Evolutionary conservation across 1,139 yeast genomes (phyloP).

Genomic region (Zygoascus sp.): DNA sequence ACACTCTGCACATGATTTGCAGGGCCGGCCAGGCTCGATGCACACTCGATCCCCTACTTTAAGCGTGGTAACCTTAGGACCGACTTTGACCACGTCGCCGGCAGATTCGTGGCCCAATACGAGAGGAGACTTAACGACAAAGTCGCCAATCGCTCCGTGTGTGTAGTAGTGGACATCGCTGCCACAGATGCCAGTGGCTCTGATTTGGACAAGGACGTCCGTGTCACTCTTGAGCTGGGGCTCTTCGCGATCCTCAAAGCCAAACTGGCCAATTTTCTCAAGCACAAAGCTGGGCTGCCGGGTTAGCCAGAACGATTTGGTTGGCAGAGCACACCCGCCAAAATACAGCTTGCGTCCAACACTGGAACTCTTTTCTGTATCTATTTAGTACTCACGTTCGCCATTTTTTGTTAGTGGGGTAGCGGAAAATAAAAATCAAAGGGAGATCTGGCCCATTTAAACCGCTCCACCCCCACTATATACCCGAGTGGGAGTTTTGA

Average conservation of each 20-base stretch:
- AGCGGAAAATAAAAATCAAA: background rate
- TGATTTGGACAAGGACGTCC: slow-evolving; percentile 70
- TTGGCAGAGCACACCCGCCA: background rate
- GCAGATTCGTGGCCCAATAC: slow-evolving; percentile 67
- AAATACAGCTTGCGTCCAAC: slow-evolving; percentile 2
- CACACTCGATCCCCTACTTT: slow-evolving; percentile 46
- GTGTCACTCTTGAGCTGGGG: slow-evolving; percentile 60
- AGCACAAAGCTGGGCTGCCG: slow-evolving; percentile 50
- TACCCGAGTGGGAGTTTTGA: background rate
- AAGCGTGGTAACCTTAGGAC: slow-evolving; percentile 48
- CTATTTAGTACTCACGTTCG: too few relatives aligned
- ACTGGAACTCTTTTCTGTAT: background rate
- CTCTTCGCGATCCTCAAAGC: slow-evolving; percentile 59
- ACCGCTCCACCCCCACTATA: background rate
- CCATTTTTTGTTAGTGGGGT: too few relatives aligned
- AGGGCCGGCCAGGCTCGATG: slow-evolving; percentile 77
- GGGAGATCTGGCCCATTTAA: too few relatives aligned
- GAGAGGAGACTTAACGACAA: slow-evolving; percentile 31
- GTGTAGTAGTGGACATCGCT: slow-evolving; percentile 81
- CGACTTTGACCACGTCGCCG: slow-evolving; percentile 66
- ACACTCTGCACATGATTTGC: slow-evolving; percentile 12
- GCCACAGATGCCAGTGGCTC: slow-evolving; percentile 83
- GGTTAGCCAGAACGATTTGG: background rate
- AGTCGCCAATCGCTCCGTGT: slow-evolving; percentile 69
- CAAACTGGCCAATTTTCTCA: slow-evolving; percentile 57